Evolutionary conservation across 768 basidiomycete genomes (phyloP).

Genomic region (Cystofilobasidium macerans): DNA sequence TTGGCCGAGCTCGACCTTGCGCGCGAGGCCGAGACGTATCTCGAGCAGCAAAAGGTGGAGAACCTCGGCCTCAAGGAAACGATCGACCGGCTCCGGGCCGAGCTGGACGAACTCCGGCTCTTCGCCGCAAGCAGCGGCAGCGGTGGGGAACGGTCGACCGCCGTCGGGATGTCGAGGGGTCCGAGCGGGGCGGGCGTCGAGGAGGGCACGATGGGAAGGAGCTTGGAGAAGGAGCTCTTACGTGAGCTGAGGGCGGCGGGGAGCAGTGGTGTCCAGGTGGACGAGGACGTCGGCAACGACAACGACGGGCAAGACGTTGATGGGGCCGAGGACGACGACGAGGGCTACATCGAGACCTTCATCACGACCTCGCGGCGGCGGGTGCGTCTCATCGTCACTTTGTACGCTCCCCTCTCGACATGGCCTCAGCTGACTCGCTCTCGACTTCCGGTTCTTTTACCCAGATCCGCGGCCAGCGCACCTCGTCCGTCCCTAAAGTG

Average conservation of each 20-base stretch:
- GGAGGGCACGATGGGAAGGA: slow-evolving; percentile 16
- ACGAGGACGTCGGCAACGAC: neutral
- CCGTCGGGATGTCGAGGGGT: neutral
- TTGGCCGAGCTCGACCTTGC: slow-evolving; percentile 9
- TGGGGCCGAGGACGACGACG: neutral
- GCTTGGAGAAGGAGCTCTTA: slow-evolving; percentile 24
- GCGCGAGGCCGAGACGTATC: slow-evolving; percentile 20
- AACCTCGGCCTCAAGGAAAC: slow-evolving; percentile 25
- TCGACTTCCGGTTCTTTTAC: neutral
- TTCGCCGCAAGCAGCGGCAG: neutral
- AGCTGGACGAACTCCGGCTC: slow-evolving; percentile 22
- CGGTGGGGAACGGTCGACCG: no score
- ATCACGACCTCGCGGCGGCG: slow-evolving; percentile 14
- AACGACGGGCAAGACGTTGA: no score
- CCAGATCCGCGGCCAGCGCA: slow-evolving; percentile 3
- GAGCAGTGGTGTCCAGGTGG: neutral
- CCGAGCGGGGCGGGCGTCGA: neutral
- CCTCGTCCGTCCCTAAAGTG: neutral
- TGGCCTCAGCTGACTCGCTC: neutral
- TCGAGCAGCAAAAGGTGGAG: slow-evolving; percentile 24
- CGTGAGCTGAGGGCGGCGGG: slow-evolving; percentile 2
- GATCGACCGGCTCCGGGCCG: slow-evolving; percentile 24
- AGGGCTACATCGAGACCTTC: slow-evolving; percentile 18
- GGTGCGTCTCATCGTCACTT: slow-evolving; percentile 3
- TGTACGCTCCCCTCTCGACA: neutral